phyloP scores from a whole-genome alignment of 2,329 filamentous ascomycete species.

The Pezicula carpinea region DNA sequence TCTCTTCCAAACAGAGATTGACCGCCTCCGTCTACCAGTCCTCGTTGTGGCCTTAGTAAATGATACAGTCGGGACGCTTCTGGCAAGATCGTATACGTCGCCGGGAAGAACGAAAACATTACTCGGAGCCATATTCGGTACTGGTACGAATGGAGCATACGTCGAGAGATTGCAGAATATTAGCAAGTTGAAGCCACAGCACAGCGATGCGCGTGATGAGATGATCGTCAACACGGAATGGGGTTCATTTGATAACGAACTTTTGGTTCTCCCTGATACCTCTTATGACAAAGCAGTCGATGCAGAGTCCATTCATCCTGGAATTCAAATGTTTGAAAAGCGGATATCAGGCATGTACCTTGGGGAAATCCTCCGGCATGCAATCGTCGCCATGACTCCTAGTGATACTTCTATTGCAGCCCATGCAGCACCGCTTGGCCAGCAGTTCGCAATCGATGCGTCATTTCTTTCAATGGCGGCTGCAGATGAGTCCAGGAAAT shows the following conservation, averaged over 20 bases:
- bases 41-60: conserved; percentile 90
- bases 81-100: conserved; percentile 91
- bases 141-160: conserved; percentile 93
- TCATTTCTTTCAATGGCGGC: not conserved
- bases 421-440: not conserved
- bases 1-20: conserved; percentile 83
- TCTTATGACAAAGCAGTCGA: conserved; percentile 76
- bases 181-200: conserved; percentile 67
- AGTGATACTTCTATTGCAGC: not conserved
- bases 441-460: not conserved
- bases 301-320: conserved; percentile 75
- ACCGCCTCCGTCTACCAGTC: conserved; percentile 77
- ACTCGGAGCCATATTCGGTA: conserved; percentile 92
- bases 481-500: not conserved
- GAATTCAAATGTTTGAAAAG: conserved; percentile 97
- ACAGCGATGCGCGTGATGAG: conserved; percentile 68
- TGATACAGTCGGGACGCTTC: conserved; percentile 91
- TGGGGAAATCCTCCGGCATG: conserved; percentile 80
- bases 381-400: conserved; percentile 45
- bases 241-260: conserved; percentile 92
- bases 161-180: conserved; percentile 83
- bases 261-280: conserved; percentile 82
- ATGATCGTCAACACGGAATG: conserved; percentile 98
- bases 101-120: conserved; percentile 78
- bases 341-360: conserved; percentile 95